Conservation (phyloP, 768 basidiomycete species). For the Leccinum pellstonianum region DNA sequence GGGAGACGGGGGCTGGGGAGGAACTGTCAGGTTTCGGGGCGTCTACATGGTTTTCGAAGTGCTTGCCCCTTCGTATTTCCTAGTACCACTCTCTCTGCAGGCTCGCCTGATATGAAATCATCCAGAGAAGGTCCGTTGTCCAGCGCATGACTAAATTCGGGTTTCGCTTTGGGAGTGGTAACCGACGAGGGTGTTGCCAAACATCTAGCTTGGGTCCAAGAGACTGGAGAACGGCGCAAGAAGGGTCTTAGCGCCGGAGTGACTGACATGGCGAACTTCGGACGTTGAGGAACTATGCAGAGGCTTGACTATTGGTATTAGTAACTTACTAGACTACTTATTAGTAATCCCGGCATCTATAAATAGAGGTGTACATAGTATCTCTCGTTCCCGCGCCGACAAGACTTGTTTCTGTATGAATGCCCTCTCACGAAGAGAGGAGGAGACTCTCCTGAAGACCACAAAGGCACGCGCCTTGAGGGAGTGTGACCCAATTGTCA, state of each 20-base stretch:
- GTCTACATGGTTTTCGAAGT: background rate
- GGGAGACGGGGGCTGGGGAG: conserved; percentile 76
- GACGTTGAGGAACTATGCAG: background rate
- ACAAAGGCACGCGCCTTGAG: conserved; percentile 77
- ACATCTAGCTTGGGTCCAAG: conserved; percentile 34
- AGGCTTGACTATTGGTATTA: background rate
- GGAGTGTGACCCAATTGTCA: conserved; percentile 74
- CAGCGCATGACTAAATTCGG: conserved; percentile 51
- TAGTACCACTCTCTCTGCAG: conserved; percentile 60
- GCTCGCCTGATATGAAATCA: conserved; percentile 70
- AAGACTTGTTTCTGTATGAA: conserved; percentile 52
- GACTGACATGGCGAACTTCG: conserved; percentile 8
- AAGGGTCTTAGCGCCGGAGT: conserved; percentile 12
- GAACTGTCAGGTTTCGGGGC: background rate
- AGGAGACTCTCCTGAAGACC: conserved; percentile 79
- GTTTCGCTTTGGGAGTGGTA: conserved; percentile 31
- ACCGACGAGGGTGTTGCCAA: conserved; percentile 46
- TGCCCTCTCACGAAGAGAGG: conserved; percentile 82
- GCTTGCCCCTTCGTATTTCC: conserved; percentile 69
- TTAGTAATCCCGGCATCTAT: conserved; percentile 11
- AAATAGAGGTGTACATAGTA: background rate
- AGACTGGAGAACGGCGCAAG: conserved; percentile 10
- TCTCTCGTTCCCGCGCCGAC: conserved; percentile 2
- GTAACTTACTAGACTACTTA: background rate
- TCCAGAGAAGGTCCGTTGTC: conserved; percentile 71